A percentile compares a stretch with the other conserved stretches of the same genome.
These are phyloP conservation scores for Collybia mongolica DNA, from an alignment of 768 basidiomycete species.

Conservation along the genomic window DNA sequence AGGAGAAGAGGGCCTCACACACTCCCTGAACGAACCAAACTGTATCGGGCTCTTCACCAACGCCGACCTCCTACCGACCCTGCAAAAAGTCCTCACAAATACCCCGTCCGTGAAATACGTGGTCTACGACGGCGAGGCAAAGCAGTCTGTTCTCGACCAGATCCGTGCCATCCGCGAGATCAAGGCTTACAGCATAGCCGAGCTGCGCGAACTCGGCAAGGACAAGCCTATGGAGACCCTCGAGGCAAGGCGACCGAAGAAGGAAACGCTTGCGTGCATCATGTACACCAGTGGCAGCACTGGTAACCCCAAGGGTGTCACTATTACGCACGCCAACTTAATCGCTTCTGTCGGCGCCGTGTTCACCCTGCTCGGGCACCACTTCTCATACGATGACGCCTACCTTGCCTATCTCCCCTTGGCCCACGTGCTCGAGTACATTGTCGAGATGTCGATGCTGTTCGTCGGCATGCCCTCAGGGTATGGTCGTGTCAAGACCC, in stretches of 20 bases:
- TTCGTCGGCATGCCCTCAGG: constrained; percentile 81
- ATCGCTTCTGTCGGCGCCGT: constrained; percentile 87
- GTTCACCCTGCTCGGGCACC: constrained; percentile 65
- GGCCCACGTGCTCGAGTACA: constrained; percentile 94
- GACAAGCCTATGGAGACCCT: constrained; percentile 49
- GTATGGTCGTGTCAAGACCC: constrained; percentile 92
- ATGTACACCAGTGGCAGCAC: constrained; percentile 87
- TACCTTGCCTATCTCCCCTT: constrained; percentile 93
- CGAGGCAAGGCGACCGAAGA: constrained; percentile 43
- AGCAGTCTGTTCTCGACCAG: constrained; percentile 51
- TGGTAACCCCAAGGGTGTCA: constrained; percentile 92
- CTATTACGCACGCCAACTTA: constrained; percentile 85
- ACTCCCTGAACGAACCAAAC: constrained; percentile 83
- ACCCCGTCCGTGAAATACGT: constrained; percentile 78
- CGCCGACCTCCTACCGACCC: constrained; percentile 79
- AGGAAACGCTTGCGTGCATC: constrained; percentile 46
- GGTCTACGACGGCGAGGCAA: constrained; percentile 80
- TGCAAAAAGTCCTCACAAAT: constrained; percentile 67
- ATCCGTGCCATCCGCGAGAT: constrained; percentile 60
- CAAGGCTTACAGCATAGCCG: constrained; percentile 61
- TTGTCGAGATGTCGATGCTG: constrained; percentile 80
- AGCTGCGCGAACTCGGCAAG: constrained; percentile 70
- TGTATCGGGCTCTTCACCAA: constrained; percentile 90
- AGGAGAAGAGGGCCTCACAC: constrained; percentile 82
- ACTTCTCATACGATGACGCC: constrained; percentile 55